Base-by-base conservation (phyloP, 2,329 filamentous ascomycete species). In the Fusarium coicis region DNA sequence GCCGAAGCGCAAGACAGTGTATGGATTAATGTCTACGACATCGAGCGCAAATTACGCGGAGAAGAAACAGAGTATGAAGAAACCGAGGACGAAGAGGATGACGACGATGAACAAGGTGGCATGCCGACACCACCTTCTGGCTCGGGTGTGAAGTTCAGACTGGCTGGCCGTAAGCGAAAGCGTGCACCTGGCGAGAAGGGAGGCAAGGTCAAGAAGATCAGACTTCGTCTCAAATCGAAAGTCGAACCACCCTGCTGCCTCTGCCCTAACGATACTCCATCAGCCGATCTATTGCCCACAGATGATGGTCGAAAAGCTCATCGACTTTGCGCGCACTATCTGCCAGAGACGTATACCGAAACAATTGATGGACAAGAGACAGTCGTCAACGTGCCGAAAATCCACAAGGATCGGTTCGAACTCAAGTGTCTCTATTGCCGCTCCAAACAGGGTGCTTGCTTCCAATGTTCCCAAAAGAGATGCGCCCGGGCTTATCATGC, bases 21-120 rank as follows among this genome's bases (percentile, higher is more conserved):
- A 7, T 99, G 97, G 95, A 95, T 99, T 59, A 95, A 99, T 79
- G 95, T 98, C 8, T 92, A 94, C 66, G 96, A 98, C 78, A 97
- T 99, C 64, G 95, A 99, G 83, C 93, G 96, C 69, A 98, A 97
- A 81, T 84, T 98, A 52, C 90, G 95, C 57, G 96, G 96, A 47
- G 95, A 98, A 80, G 92, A 93, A 65, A 94, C 94, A 10, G 94
- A 95, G 75, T 93, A 93, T 76, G 93, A 95, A 79, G 92, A 94
- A 75, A 93, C 92, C 0, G 92, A 93, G 42, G 91, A 93, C 7
- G 89, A 91, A 36, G 91, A 92, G 5, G 92, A 90, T 2, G 89
- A 90, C 1, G 87, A 93, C 32, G 89, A 93, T 26, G 88, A 90
- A 2, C 89, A 91, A 5, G 87, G 88, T 30, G 92, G 93, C 74